Evolutionary conservation across 129 eudicot genomes (phyloP).

Genomic region (Arctium lappa): DNA sequence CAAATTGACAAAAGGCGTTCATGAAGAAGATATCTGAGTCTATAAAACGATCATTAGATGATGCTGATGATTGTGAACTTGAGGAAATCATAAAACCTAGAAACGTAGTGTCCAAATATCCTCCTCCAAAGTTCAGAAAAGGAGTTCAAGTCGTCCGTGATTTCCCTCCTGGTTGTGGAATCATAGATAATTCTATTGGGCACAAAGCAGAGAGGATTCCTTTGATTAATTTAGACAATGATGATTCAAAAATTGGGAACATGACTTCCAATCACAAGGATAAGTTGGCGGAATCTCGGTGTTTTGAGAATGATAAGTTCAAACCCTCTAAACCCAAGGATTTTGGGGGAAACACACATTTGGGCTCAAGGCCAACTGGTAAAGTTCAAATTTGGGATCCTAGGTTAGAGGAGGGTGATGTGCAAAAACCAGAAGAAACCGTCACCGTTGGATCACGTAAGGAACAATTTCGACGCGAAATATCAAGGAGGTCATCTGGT

Average conservation of each 20-base stretch:
- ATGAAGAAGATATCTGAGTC: neutral
- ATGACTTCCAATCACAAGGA: neutral
- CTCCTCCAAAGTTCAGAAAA: conserved; percentile 6
- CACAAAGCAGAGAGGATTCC: neutral
- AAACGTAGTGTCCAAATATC: conserved; percentile 2
- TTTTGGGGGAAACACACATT: neutral
- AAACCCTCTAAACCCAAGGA: neutral
- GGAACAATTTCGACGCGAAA: neutral
- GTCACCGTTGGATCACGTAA: neutral
- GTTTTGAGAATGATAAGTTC: neutral
- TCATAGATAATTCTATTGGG: neutral
- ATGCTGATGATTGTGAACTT: neutral
- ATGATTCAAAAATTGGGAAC: neutral
- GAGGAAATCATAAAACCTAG: conserved; percentile 4
- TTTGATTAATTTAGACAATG: neutral
- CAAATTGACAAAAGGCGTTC: conserved; percentile 8
- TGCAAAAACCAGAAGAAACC: conserved; percentile 1
- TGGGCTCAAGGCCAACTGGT: neutral
- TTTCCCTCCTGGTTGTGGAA: conserved; percentile 22
- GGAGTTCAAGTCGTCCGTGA: neutral
- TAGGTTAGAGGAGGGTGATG: neutral
- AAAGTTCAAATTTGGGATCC: neutral
- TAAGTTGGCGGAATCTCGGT: neutral
- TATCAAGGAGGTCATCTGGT: neutral
- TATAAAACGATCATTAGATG: neutral